Evolutionary conservation across 495 filamentous ascomycete species (phyloP), one percentile per base, ranked within the genome.

Genomic region (Articulospora tetracladia): DNA sequence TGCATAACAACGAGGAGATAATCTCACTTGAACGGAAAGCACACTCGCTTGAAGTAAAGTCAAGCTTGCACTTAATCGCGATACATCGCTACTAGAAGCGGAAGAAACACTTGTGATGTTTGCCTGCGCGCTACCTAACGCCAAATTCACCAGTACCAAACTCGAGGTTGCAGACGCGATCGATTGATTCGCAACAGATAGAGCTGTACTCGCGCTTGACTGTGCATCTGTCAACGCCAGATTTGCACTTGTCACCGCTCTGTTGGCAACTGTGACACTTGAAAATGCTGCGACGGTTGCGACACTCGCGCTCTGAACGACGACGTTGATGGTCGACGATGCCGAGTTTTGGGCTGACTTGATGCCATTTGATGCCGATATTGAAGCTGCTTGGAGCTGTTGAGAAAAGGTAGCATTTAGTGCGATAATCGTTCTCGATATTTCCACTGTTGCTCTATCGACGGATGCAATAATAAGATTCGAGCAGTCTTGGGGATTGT

Each of bases 371-470:
- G 57, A 59, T n/a, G 57, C 57, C 1, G 57, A 59, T 39, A 53
- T 41, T 25, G 57, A 59, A 19, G 57, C 57, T n/a, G 47, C 23
- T 51, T 59, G 57, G 3, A 59, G 49, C 23, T 59, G 57, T 39
- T 59, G 57, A 27, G 57, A 59, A 30, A 59, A 59, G 2, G 49
- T 59, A 12, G 57, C 57, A 44, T 59, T 59, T 17, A 59, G 57
- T 12, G 48, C 49, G 23, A 59, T 59, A 20, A 59, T 59, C 23
- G 49, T 59, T 20, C 57, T 23, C 1, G 57, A 59, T 0, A 59
- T 59, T 23, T 59, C 49, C 27, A 59, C 57, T 4, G 57, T 59
- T 2, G 57, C 57, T 27, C 57, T 52, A 22, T 53, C 19, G 20
- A 59, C 57, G 13, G 57, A 59, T 13, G 57, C 57, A 1, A 19